A percentile compares a stretch with the other conserved stretches of the same genome.
phyloP scores from a whole-genome alignment of 179 eudicot species.

The Drosera spatulata region DNA sequence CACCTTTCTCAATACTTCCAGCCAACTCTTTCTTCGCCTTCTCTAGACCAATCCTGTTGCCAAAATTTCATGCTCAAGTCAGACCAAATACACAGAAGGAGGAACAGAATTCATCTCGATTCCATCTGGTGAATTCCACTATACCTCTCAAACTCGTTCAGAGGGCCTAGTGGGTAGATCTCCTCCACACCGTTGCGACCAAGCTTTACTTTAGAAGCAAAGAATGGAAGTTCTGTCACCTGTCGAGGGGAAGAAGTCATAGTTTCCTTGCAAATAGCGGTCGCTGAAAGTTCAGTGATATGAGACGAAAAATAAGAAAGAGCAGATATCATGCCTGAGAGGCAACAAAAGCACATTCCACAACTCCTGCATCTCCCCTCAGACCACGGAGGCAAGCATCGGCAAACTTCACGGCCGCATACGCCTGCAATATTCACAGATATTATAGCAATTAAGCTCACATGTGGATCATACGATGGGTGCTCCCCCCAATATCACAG shows the following conservation, averaged over 20 bases:
- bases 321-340: slow-evolving; percentile 10
- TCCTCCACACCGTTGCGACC: slow-evolving; percentile 82
- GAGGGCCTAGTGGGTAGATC: slow-evolving; percentile 67
- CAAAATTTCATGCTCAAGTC: background rate
- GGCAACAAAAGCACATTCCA: slow-evolving; percentile 66
- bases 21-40: slow-evolving; percentile 76
- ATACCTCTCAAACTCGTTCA: slow-evolving; percentile 85
- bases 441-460: background rate
- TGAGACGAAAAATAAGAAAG: background rate
- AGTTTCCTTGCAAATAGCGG: too few relatives aligned
- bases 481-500: background rate
- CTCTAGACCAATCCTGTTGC: slow-evolving; percentile 67
- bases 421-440: slow-evolving; percentile 36
- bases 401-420: slow-evolving; percentile 66
- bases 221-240: too few relatives aligned
- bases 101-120: background rate
- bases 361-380: slow-evolving; percentile 78
- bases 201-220: slow-evolving; percentile 72
- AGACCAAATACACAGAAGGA: background rate
- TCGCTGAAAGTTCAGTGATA: too few relatives aligned
- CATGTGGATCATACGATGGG: slow-evolving; percentile 23
- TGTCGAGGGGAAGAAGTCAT: slow-evolving; percentile 19
- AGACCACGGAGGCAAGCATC: slow-evolving; percentile 82
- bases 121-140: slow-evolving; percentile 8
- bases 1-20: slow-evolving; percentile 76